phyloP scores from a whole-genome alignment of 2,329 filamentous ascomycete genomes.

The Fusarium humuli region DNA sequence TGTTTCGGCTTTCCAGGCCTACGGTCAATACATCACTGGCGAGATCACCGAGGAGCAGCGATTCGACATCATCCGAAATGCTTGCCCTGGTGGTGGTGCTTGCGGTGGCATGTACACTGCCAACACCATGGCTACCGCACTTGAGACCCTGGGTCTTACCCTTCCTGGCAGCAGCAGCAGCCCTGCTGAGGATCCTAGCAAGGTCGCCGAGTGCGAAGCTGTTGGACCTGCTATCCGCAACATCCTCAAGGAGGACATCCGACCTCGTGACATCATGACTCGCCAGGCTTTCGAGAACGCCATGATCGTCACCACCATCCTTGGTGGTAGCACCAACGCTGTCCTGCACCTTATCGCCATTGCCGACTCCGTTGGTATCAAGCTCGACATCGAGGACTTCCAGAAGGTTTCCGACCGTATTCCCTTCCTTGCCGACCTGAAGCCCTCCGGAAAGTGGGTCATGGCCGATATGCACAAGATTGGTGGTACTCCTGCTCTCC shows the following conservation, averaged over 20 bases:
- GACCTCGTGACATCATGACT: slow-evolving; percentile 82
- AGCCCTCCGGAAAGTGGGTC: slow-evolving; percentile 88
- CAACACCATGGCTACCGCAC: slow-evolving; percentile 92
- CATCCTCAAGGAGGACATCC: slow-evolving; percentile 80
- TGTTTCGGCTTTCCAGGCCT: slow-evolving; percentile 97
- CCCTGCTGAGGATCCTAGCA: slow-evolving; percentile 78
- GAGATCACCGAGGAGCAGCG: slow-evolving; percentile 91
- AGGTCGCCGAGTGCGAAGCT: slow-evolving; percentile 77
- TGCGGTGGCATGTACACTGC: slow-evolving; percentile 93
- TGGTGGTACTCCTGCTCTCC: slow-evolving; percentile 86
- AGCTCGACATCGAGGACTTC: slow-evolving; percentile 88
- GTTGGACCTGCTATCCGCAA: slow-evolving; percentile 80
- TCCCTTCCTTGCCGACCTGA: slow-evolving; percentile 84
- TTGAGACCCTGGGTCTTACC: slow-evolving; percentile 90
- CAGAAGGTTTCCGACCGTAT: slow-evolving; percentile 82
- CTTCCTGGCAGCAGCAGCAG: slow-evolving; percentile 85
- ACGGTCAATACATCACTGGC: slow-evolving; percentile 92
- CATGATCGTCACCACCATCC: slow-evolving; percentile 85
- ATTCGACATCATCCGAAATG: slow-evolving; percentile 93
- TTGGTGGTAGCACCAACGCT: slow-evolving; percentile 86
- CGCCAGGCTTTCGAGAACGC: slow-evolving; percentile 85
- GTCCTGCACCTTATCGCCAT: slow-evolving; percentile 88
- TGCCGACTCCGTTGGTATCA: slow-evolving; percentile 82
- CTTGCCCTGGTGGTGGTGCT: slow-evolving; percentile 75
- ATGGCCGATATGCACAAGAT: slow-evolving; percentile 88